These are phyloP conservation scores for Cercophora scortea DNA, from an alignment of 495 filamentous ascomycete species.

Conservation along the genomic window DNA sequence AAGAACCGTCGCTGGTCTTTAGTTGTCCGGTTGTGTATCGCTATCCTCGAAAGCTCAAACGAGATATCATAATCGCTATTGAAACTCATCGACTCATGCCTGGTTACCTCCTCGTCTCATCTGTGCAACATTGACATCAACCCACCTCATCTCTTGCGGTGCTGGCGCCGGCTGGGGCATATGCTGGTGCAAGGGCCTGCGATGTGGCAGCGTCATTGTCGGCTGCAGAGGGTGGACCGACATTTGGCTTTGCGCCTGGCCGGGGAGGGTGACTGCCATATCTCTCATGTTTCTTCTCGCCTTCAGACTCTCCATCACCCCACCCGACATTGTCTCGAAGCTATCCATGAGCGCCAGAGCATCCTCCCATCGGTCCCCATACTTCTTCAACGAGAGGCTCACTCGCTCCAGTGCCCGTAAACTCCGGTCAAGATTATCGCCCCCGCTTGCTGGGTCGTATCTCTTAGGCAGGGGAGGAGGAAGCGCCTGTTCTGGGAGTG, in stretches of 20 bases:
- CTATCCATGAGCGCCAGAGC: constrained; percentile 30
- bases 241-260: constrained; percentile 17
- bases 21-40: too few relatives aligned
- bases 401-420: constrained; percentile 37
- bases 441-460: constrained; percentile 15
- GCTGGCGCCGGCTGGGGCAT: background rate
- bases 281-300: constrained; percentile 15
- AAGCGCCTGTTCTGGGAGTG: constrained; percentile 19
- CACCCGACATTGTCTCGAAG: constrained; percentile 35
- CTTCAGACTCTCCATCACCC: constrained; percentile 24
- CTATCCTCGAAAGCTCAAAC: too few relatives aligned
- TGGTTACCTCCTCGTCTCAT: constrained; percentile 21
- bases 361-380: constrained; percentile 44
- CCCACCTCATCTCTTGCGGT: constrained; percentile 30
- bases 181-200: background rate
- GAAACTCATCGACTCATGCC: background rate
- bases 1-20: too few relatives aligned
- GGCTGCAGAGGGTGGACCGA: constrained; percentile 9
- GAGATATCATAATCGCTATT: too few relatives aligned
- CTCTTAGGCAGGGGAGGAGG: constrained; percentile 29
- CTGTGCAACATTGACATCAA: constrained; percentile 27
- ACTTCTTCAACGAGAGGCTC: constrained; percentile 34
- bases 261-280: background rate
- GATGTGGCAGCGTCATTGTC: background rate
- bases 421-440: constrained; percentile 38